These are phyloP conservation scores for Ophiostoma ulmi DNA, from an alignment of 2,329 filamentous ascomycete species.

Conservation along the genomic window DNA sequence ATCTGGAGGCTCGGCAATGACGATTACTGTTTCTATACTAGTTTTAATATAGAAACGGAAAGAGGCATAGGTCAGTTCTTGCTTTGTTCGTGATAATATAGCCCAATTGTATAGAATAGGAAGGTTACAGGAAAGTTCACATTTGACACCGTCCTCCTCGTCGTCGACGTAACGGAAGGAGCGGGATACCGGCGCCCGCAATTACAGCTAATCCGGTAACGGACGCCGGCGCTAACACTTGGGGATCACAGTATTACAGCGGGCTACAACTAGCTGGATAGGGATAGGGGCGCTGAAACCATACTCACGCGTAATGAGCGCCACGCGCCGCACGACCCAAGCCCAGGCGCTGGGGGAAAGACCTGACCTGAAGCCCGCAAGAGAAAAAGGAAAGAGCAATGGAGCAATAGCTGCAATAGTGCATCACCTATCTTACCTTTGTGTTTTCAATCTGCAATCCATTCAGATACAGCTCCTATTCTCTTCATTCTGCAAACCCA, in stretches of 20 bases:
- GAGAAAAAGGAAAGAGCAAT: constrained; percentile 14
- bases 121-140: background rate
- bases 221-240: constrained; percentile 5
- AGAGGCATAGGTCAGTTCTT: background rate
- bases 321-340: constrained; percentile 1
- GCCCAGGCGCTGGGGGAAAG: background rate
- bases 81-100: background rate
- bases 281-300: constrained; percentile 1
- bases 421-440: background rate
- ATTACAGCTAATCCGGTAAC: constrained; percentile 22
- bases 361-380: background rate
- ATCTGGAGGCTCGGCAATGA: background rate
- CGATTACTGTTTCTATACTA: background rate
- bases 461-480: background rate
- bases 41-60: background rate
- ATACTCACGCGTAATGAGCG: constrained; percentile 16
- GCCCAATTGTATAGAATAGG: background rate
- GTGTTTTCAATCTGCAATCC: background rate
- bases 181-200: constrained; percentile 18
- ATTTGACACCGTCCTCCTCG: background rate
- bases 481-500: background rate
- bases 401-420: background rate
- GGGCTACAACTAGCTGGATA: constrained; percentile 1
- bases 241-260: constrained; percentile 6
- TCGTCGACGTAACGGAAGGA: background rate